Percentiles rank a stretch among this genome's conserved stretches.
phyloP scores from a whole-genome alignment of 2,329 filamentous ascomycete species.

The Claviceps sp. region DNA sequence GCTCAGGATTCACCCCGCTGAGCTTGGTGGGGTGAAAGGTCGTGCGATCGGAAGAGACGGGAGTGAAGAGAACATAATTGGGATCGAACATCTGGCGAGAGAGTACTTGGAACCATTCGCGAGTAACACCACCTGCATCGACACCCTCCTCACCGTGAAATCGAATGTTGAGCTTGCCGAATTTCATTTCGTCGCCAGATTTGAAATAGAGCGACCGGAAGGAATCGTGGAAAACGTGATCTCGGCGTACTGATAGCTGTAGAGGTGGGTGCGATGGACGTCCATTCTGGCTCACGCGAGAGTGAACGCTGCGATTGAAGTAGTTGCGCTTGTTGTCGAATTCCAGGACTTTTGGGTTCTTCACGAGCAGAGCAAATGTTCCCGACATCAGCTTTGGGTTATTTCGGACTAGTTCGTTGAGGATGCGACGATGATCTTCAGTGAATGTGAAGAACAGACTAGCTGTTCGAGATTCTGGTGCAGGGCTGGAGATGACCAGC shows the following conservation, averaged over 20 bases:
- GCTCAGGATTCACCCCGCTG: conserved; percentile 87
- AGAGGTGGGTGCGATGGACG: conserved; percentile 60
- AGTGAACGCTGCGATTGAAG: conserved; percentile 87
- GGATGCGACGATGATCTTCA: conserved; percentile 90
- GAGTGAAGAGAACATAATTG: conserved; percentile 91
- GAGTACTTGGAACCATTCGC: conserved; percentile 98
- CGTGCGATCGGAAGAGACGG: conserved; percentile 91
- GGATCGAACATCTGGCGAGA: conserved; percentile 98
- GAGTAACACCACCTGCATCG: conserved; percentile 90
- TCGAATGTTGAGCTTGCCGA: conserved; percentile 92
- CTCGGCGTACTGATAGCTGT: conserved; percentile 79
- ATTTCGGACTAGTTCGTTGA: conserved; percentile 93
- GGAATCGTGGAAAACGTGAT: conserved; percentile 95
- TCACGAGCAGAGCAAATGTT: conserved; percentile 88
- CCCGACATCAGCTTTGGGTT: conserved; percentile 98
- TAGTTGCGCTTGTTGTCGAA: conserved; percentile 99
- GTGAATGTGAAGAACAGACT: conserved; percentile 94
- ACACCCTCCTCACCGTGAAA: conserved; percentile 97
- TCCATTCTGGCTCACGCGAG: conserved; percentile 49
- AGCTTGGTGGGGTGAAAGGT: conserved; percentile 97
- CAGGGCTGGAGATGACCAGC: conserved; percentile 57
- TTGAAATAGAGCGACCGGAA: conserved; percentile 99
- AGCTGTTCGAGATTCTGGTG: conserved; percentile 70
- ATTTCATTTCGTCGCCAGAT: conserved; percentile 92
- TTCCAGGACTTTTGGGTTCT: conserved; percentile 96